Percentiles rank a stretch among this genome's conserved stretches.
Conservation (phyloP, 2,329 filamentous ascomycete species). For the Huntiella moniliformis region DNA sequence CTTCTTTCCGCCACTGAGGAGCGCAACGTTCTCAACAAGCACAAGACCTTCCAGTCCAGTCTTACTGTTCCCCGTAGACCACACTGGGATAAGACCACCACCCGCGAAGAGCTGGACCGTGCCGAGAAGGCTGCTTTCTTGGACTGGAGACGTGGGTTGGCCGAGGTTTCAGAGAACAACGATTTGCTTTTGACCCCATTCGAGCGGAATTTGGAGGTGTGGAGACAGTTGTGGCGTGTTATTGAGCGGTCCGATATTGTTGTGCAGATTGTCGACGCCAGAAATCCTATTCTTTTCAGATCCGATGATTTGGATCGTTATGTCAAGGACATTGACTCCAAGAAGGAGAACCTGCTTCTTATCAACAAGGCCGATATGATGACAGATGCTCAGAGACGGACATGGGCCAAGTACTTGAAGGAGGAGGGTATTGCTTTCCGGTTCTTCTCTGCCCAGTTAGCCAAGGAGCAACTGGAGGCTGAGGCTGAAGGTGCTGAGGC, state of each 20-base stretch:
- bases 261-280: constrained; percentile 94
- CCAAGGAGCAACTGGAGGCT: constrained; percentile 73
- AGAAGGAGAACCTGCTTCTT: constrained; percentile 77
- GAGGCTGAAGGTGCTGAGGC: constrained; percentile 13
- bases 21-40: constrained; percentile 57
- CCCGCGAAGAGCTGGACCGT: constrained; percentile 59
- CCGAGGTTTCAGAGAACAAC: constrained; percentile 82
- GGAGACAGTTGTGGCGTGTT: constrained; percentile 94
- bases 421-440: constrained; percentile 68
- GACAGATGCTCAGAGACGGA: constrained; percentile 61
- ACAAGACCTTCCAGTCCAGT: constrained; percentile 57
- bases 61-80: constrained; percentile 83
- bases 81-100: constrained; percentile 72
- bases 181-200: constrained; percentile 96
- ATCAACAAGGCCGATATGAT: constrained; percentile 99
- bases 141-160: constrained; percentile 74
- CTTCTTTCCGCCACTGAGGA: constrained; percentile 75
- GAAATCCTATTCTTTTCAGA: constrained; percentile 84
- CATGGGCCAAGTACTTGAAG: constrained; percentile 77
- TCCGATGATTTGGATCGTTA: constrained; percentile 87
- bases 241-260: constrained; percentile 91
- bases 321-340: constrained; percentile 75
- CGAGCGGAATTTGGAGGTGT: constrained; percentile 91
- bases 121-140: constrained; percentile 66
- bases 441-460: constrained; percentile 88